Percentiles rank a stretch among this genome's conserved stretches.
phyloP scores from a whole-genome alignment of 1,284 basidiomycete species.

The Microstroma glucosiphilum region DNA sequence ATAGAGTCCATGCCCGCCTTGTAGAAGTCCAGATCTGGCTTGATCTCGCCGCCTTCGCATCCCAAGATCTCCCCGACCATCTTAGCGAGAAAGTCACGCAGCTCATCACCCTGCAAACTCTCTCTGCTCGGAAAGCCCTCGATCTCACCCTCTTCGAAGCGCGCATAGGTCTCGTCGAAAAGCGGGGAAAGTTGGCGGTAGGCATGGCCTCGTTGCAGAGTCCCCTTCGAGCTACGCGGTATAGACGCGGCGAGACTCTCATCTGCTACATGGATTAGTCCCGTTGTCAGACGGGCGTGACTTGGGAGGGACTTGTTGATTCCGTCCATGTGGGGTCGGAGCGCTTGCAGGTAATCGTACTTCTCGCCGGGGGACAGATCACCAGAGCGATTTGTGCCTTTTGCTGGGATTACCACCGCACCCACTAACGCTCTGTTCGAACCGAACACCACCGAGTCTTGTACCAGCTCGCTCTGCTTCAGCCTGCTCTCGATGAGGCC shows the following conservation, averaged over 20 bases:
- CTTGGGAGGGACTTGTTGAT: conserved; percentile 25
- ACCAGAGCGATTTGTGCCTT: background rate
- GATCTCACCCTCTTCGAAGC: conserved; percentile 31
- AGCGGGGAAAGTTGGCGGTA: conserved; percentile 20
- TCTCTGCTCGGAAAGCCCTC: background rate
- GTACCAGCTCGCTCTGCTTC: conserved; percentile 16
- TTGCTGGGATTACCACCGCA: conserved; percentile 21
- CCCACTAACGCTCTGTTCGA: conserved; percentile 30
- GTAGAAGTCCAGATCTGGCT: conserved; percentile 24
- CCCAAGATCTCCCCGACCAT: conserved; percentile 1
- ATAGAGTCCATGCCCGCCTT: conserved; percentile 34
- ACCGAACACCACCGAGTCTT: conserved; percentile 36
- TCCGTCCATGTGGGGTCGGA: conserved; percentile 15
- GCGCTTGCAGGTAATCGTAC: conserved; percentile 12
- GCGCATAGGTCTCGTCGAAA: conserved; percentile 23
- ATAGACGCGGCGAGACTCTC: conserved; percentile 15
- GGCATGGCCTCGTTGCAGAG: conserved; percentile 29
- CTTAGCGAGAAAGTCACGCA: background rate
- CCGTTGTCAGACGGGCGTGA: conserved; percentile 25
- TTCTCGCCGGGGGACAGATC: background rate
- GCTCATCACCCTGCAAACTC: background rate
- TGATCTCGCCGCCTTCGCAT: background rate
- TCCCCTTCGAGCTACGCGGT: conserved; percentile 35
- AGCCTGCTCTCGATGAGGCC: conserved; percentile 22
- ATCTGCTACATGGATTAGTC: conserved; percentile 24